Base-by-base conservation (phyloP, 805 yeast species). In the Nakazawaea laoshanensis region DNA sequence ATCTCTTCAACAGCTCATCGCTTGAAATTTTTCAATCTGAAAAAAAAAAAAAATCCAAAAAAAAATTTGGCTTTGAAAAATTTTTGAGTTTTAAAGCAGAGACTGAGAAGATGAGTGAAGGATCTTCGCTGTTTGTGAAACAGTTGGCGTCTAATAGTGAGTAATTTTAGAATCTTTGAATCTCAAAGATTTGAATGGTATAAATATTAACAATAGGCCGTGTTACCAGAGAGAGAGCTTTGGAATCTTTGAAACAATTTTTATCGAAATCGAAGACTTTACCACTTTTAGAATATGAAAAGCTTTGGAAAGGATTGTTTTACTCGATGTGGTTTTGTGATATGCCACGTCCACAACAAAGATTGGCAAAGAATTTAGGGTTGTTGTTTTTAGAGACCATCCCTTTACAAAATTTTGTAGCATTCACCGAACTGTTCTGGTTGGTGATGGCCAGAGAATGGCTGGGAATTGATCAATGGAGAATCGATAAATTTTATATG, bases 291-390 rank as follows among this genome's bases (percentile, higher is more conserved):
- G 92, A 86, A 33, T 63, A 75, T 42, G 82, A 82, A 44, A 88
- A 89, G 52, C 61, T 92, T 39, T 92, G 98, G 96, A 87, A 84
- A 57, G 98, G 97, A n/a, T 65, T 92, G 25, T 92, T 80, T 57
- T 92, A 67, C 51, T 74, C 95, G 8, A 85, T 92, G 95, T 92
- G 98, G 97, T 86, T 81, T 60, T 73, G 94, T 51, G 98, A 92
- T 55, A 74, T 88, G 50, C 95, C 96, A 18, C 67, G 81, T 46
- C 92, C 95, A 16, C 98, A 92, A 57, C 95, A 87, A 55, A 61
- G 77, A 38, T 61, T 92, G 24, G 94, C 95, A 2, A 70, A 67
- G 30, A 75, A 72, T 27, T 61, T 92, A 41, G 94, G 89, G 30
- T 44, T 8, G 54, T 67, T 59, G 17, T 74, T 63, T 39, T 61